Evolutionary conservation across 225 moss, liverwort and hornwort species (phyloP), one percentile per base, ranked within the genome.

Genomic region (Pseudoscleropodium purum): DNA sequence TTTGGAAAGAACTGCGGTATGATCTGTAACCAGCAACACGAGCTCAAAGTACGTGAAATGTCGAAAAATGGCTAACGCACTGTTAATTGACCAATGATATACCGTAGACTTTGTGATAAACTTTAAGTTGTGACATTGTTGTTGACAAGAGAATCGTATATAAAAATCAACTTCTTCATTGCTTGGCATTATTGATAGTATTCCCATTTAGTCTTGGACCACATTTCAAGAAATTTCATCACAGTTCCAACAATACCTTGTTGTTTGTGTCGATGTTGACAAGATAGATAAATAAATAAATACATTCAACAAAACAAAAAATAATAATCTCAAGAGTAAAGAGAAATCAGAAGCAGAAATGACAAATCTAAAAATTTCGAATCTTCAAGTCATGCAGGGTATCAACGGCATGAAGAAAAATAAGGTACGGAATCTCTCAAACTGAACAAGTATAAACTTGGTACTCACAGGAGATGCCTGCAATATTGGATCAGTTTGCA

Each of bases 1-100:
- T 20, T 88, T 91, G 94, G 92, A 79, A 92, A 94, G 81, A 94
- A 92, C 82, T 88, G 91, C 52, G 66, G 87, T 87, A 94, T 78
- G 25, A 94, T 89, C 92, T 94, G 92, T 47, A 77, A 88, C 74
- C 73, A 74, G 75, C 21, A 88, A 90, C 72, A 78, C 70, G 63
- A 86, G 88, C 27, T 52, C 37, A 60, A 60, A 64, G 70, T 86
- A 76, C 84, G 80, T 78, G 47, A 74, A 52, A 81, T 61, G 77
- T 57, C 79, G 62, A 39, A 70, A 82, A 84, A 17, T 65, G 54
- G 21, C 33, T 74, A 33, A 39, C 43, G 70, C 62, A 45, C 20
- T 65, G 37, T 19, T 52, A 84, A 33, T 64, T 31, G 57, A 82
- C 47, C 67, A 81, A 54, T 76, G 33, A 6, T 75, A 10, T 45